A percentile compares a stretch with the other conserved stretches of the same genome.
Evolutionary conservation across 345 rosid species (phyloP).

Genomic region (Citrus hindsii): DNA sequence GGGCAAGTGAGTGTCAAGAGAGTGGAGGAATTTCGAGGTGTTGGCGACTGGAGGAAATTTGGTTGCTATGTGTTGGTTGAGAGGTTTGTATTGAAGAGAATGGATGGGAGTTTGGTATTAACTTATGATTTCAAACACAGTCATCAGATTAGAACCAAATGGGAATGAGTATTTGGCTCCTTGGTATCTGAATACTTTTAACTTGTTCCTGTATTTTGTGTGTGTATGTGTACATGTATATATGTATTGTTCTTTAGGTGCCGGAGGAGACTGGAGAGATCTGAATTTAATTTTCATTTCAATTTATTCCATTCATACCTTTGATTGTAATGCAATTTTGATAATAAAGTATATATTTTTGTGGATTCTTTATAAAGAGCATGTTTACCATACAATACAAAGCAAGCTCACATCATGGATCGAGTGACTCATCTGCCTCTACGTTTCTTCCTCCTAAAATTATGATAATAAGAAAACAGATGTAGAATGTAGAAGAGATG

Average conservation of each 20-base stretch:
- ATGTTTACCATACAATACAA: too few relatives aligned
- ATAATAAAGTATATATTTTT: background rate
- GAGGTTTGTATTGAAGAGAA: slow-evolving; percentile 55
- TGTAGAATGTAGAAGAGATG: background rate
- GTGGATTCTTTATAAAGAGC: too few relatives aligned
- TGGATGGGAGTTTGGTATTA: slow-evolving; percentile 47
- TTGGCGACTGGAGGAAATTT: slow-evolving; percentile 43
- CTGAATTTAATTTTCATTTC: background rate
- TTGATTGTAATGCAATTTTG: background rate
- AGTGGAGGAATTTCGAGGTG: slow-evolving; percentile 24
- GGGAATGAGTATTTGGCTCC: slow-evolving; percentile 21
- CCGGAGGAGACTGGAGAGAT: too few relatives aligned
- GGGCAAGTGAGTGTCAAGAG: slow-evolving; percentile 22
- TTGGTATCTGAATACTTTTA: background rate
- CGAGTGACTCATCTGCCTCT: background rate
- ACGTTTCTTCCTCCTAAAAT: background rate
- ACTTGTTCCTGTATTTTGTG: background rate
- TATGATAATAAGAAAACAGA: background rate
- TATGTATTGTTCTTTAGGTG: background rate
- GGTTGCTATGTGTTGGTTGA: slow-evolving; percentile 58
- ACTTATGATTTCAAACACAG: slow-evolving; percentile 46
- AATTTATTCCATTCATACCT: background rate
- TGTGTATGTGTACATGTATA: background rate
- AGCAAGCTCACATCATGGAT: background rate
- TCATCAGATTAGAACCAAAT: slow-evolving; percentile 32